Conservation (phyloP, 2,329 filamentous ascomycete genomes). For the Claviceps sorghi region DNA sequence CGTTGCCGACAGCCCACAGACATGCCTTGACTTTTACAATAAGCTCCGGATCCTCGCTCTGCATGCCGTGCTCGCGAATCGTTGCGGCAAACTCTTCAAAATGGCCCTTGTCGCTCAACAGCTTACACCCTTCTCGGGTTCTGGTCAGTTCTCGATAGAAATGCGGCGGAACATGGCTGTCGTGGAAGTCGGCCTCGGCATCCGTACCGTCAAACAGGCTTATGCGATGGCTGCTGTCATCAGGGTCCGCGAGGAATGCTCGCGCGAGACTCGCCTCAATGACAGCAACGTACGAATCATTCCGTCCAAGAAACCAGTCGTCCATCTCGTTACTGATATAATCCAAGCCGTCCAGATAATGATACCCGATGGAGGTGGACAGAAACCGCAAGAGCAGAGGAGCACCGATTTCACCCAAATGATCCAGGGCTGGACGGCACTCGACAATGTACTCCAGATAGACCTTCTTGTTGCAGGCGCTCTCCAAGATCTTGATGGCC, state of each 20-base stretch:
- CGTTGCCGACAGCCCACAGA: conserved; percentile 94
- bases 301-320: conserved; percentile 95
- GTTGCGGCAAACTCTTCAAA: conserved; percentile 87
- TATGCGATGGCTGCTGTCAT: conserved; percentile 41
- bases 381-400: conserved; percentile 83
- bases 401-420: conserved; percentile 91
- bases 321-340: conserved; percentile 99
- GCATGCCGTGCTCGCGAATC: conserved; percentile 75
- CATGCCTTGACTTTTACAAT: conserved; percentile 93
- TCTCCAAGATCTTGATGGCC: conserved; percentile 92
- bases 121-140: conserved; percentile 78
- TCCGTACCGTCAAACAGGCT: conserved; percentile 46
- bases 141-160: conserved; percentile 93
- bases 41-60: conserved; percentile 69
- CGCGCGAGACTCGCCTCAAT: conserved; percentile 92
- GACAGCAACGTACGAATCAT: conserved; percentile 86
- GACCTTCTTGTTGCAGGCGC: conserved; percentile 84
- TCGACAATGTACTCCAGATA: conserved; percentile 94
- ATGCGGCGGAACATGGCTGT: conserved; percentile 73
- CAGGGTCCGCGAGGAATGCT: conserved; percentile 56
- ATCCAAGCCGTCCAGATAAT: conserved; percentile 90
- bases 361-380: conserved; percentile 91
- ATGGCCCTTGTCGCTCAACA: conserved; percentile 84
- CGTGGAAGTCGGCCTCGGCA: conserved; percentile 41
- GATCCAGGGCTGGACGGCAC: conserved; percentile 84